A percentile compares a stretch with the other conserved stretches of the same genome.
These are phyloP conservation scores for Metarhizium humberi DNA, from an alignment of 2,329 filamentous ascomycete genomes.

Conservation along the genomic window DNA sequence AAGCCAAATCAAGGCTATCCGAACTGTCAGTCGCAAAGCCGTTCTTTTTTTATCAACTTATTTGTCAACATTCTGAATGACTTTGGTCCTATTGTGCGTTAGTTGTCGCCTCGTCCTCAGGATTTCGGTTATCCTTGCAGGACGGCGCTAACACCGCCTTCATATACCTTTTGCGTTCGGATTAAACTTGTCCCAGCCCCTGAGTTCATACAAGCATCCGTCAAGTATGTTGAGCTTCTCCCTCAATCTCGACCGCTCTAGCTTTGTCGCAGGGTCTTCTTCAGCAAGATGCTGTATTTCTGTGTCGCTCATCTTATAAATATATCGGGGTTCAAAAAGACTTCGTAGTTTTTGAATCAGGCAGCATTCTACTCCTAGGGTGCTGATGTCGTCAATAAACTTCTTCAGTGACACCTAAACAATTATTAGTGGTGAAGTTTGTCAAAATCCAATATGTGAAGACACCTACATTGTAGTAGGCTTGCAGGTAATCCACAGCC, in stretches of 20 bases:
- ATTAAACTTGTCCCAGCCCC: neutral
- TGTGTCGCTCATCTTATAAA: conserved; percentile 10
- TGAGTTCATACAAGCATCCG: neutral
- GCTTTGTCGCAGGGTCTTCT: conserved; percentile 9
- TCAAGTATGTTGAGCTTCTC: neutral
- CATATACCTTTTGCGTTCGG: neutral
- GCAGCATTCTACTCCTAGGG: conserved; percentile 13
- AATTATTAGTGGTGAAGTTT: neutral
- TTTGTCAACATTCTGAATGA: neutral
- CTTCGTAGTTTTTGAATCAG: conserved; percentile 10
- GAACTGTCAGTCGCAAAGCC: neutral
- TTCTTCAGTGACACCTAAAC: conserved; percentile 12
- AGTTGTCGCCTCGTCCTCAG: neutral
- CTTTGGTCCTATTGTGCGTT: neutral
- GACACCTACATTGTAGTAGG: conserved; percentile 28
- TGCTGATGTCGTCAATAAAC: conserved; percentile 13
- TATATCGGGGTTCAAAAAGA: conserved; percentile 11
- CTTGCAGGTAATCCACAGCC: conserved; percentile 25
- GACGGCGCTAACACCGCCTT: neutral
- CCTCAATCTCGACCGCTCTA: neutral
- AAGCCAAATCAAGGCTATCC: neutral
- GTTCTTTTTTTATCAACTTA: neutral
- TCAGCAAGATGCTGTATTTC: conserved; percentile 12
- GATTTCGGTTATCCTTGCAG: neutral
- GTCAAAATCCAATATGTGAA: neutral